Percentiles rank a stretch among this genome's conserved stretches.
These are phyloP conservation scores for Colletotrichum sp. DNA, from an alignment of 2,329 filamentous ascomycete species.

Conservation along the genomic window DNA sequence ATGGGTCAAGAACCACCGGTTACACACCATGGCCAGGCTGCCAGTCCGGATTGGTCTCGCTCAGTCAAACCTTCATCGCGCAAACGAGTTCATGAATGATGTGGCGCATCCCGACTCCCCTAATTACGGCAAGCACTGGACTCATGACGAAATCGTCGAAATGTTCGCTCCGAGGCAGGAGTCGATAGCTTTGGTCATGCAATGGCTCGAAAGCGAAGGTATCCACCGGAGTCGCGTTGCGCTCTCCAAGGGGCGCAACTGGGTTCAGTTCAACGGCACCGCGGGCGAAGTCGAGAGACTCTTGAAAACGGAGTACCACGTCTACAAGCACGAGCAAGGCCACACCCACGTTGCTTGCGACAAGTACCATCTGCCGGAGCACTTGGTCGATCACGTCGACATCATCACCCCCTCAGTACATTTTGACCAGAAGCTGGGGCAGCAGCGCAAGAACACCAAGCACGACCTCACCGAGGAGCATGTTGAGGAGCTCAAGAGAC, in stretches of 20 bases:
- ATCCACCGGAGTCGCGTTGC: conserved; percentile 51
- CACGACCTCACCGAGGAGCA: conserved; percentile 26
- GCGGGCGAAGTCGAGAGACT: conserved; percentile 57
- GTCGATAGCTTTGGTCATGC: conserved; percentile 52
- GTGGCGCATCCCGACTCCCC: conserved; percentile 42
- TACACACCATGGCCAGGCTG: conserved; percentile 14
- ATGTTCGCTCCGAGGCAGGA: conserved; percentile 48
- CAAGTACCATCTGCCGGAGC: conserved; percentile 42
- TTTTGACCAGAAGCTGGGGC: conserved; percentile 35
- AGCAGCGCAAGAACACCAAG: conserved; percentile 26
- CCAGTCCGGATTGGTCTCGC: conserved; percentile 22
- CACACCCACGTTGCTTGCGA: conserved; percentile 44
- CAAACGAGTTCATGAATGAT: conserved; percentile 23
- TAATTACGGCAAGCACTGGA: conserved; percentile 53
- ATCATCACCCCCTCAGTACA: conserved; percentile 46
- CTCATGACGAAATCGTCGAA: conserved; percentile 43
- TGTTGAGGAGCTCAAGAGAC: conserved; percentile 27
- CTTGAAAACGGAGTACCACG: conserved; percentile 57
- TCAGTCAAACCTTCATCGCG: conserved; percentile 22
- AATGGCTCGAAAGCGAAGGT: conserved; percentile 59
- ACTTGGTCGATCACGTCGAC: conserved; percentile 42
- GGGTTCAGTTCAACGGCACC: conserved; percentile 60
- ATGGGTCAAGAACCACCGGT: conserved; percentile 19
- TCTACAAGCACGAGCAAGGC: conserved; percentile 47
- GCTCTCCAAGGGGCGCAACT: conserved; percentile 55